These are phyloP conservation scores for Vitis rotundifolia DNA, from an alignment of 164 flowering plant genomes.

Conservation along the genomic window DNA sequence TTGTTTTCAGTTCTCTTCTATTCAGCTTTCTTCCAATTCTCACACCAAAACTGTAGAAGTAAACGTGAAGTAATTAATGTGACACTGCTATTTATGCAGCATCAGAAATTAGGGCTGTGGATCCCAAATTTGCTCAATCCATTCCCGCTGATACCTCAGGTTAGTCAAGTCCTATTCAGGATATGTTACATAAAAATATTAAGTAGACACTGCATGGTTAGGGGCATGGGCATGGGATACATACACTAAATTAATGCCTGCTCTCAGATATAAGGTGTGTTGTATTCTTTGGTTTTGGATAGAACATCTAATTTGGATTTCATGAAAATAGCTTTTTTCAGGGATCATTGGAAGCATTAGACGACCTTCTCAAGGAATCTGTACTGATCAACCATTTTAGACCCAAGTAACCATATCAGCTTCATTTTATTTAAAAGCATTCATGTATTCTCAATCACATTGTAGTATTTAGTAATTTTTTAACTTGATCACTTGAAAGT, in stretches of 20 bases:
- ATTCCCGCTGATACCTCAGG: slow-evolving; percentile 76
- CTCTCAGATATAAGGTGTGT: no score
- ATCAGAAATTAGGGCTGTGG: slow-evolving; percentile 63
- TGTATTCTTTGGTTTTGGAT: background rate
- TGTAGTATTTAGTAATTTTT: background rate
- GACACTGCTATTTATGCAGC: slow-evolving; percentile 45
- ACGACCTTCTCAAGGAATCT: slow-evolving; percentile 65
- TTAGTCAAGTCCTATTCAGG: slow-evolving; percentile 22
- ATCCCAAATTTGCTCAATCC: slow-evolving; percentile 75
- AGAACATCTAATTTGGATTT: slow-evolving; percentile 1
- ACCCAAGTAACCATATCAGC: slow-evolving; percentile 60
- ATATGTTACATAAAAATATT: no score
- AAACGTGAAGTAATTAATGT: background rate
- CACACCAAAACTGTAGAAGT: no score
- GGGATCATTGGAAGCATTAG: slow-evolving; percentile 81
- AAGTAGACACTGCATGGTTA: no score
- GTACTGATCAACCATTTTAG: slow-evolving; percentile 81
- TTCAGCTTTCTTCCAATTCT: no score
- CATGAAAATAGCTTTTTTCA: slow-evolving; percentile 29
- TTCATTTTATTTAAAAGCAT: background rate
- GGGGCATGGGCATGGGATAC: no score
- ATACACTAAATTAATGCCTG: no score
- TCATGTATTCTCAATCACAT: background rate
- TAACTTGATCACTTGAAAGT: slow-evolving; percentile 13
- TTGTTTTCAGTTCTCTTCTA: no score